Evolutionary conservation across 2,329 filamentous ascomycete genomes (phyloP).

Genomic region (Cadophora sp.): DNA sequence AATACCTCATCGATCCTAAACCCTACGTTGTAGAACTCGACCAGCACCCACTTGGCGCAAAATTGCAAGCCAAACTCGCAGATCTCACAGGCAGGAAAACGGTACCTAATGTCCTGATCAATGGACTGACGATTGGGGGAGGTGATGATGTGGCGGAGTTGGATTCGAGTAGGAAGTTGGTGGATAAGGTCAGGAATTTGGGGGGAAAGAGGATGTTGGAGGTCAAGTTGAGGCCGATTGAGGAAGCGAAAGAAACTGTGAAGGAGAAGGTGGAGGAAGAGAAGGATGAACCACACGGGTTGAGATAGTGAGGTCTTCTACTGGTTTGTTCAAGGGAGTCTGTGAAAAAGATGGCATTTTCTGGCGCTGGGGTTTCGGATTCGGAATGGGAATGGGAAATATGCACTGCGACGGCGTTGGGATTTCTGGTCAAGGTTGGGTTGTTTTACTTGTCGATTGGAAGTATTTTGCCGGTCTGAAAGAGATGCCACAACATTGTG

Average conservation of each 20-base stretch:
- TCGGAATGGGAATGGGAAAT: background rate
- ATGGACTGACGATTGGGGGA: constrained; percentile 88
- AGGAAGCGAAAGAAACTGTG: constrained; percentile 5
- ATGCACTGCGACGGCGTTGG: constrained; percentile 29
- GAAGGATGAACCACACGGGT: constrained; percentile 15
- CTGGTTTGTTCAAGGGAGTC: background rate
- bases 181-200: constrained; percentile 74
- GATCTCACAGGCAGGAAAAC: constrained; percentile 81
- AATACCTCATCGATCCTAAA: constrained; percentile 81
- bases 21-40: constrained; percentile 94
- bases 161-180: constrained; percentile 69
- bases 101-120: constrained; percentile 90
- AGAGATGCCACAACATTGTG: background rate
- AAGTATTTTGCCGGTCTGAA: background rate
- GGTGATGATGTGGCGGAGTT: constrained; percentile 83
- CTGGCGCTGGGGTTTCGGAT: constrained; percentile 20
- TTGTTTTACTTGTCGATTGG: background rate
- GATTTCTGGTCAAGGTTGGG: background rate
- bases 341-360: constrained; percentile 1
- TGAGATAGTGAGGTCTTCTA: constrained; percentile 4
- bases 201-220: constrained; percentile 65
- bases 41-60: constrained; percentile 73
- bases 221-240: constrained; percentile 16
- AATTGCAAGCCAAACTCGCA: constrained; percentile 74
- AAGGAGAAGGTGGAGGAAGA: constrained; percentile 1